Evolutionary conservation across 164 flowering plant genomes (phyloP), one percentile per base, ranked within the genome.

Genomic region (Macadamia integrifolia): DNA sequence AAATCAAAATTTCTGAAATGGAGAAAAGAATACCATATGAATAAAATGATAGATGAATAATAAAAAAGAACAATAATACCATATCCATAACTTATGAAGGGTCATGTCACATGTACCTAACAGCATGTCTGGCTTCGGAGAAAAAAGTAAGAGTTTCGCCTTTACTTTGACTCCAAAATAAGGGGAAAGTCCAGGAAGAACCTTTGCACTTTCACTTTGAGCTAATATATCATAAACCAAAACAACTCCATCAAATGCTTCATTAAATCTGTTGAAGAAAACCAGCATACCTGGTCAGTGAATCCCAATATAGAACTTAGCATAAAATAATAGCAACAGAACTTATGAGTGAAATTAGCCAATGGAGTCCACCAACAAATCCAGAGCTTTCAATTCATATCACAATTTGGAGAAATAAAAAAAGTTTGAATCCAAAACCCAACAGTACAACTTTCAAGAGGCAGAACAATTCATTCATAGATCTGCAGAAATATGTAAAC

Each of bases 91-190:
- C 43, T 9, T n/a, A 9, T 10, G 1, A 58, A 48, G 58, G 43
- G 14, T 30, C 18, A 68, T 29, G 23, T 14, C 9, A 61, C n/a
- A 69, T 43, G 31, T 84, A 90, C 98, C 98, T 82, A 94, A 55
- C 67, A 86, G 77, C 88, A 85, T 88, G 59, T 84, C 74, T 0
- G 95, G 91, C 74, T 81, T 90, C 14, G 98, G 98, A 69, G 82
- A 78, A 68, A 91, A 94, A 61, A 88, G 80, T 43, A 92, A 71
- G 57, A 94, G 68, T 8, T 80, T 76, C 23, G 89, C 83, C 69
- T 67, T 79, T n/a, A 90, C 67, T 66, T 64, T 80, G 23, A 90
- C 90, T 50, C 86, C 88, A 75, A 86, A 77, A 78, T 82, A 85
- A 1, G 97, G 96, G 72, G 75, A 72, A 63, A 90, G 48, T 14